Percentiles rank a stretch among this genome's conserved stretches.
Conservation (phyloP, 306 rosid species). For the Dicorynia guianensis region DNA sequence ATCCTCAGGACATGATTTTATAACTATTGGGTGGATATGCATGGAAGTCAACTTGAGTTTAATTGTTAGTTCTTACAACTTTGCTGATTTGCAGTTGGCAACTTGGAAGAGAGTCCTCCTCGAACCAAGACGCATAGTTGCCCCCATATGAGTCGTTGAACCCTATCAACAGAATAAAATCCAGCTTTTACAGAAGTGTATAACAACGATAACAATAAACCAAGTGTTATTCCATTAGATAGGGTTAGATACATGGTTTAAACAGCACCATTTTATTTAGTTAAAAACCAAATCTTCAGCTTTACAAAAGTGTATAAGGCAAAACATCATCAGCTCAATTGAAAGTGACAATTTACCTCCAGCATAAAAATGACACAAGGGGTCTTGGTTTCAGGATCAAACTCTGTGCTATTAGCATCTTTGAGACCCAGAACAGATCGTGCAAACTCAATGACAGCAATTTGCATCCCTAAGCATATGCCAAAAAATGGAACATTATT, state of each 20-base stretch:
- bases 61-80: slow-evolving; percentile 64
- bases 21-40: not conserved
- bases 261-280: too few relatives aligned
- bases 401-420: slow-evolving; percentile 84
- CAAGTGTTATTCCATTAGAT: too few relatives aligned
- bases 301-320: slow-evolving; percentile 34
- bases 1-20: slow-evolving; percentile 22
- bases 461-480: slow-evolving; percentile 90
- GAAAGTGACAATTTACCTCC: slow-evolving; percentile 57
- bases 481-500: slow-evolving; percentile 79
- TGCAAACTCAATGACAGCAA: slow-evolving; percentile 88
- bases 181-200: not conserved
- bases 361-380: slow-evolving; percentile 96
- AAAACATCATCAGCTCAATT: not conserved
- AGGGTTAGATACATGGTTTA: too few relatives aligned
- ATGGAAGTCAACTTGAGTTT: slow-evolving; percentile 21
- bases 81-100: slow-evolving; percentile 76
- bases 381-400: slow-evolving; percentile 67
- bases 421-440: slow-evolving; percentile 73
- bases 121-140: slow-evolving; percentile 94
- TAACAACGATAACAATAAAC: too few relatives aligned
- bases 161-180: slow-evolving; percentile 56
- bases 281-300: not conserved
- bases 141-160: slow-evolving; percentile 95
- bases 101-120: slow-evolving; percentile 78